Percentiles rank a stretch among this genome's conserved stretches.
phyloP scores from a whole-genome alignment of 2,329 filamentous ascomycete genomes.

The Pyrenophora graminea region DNA sequence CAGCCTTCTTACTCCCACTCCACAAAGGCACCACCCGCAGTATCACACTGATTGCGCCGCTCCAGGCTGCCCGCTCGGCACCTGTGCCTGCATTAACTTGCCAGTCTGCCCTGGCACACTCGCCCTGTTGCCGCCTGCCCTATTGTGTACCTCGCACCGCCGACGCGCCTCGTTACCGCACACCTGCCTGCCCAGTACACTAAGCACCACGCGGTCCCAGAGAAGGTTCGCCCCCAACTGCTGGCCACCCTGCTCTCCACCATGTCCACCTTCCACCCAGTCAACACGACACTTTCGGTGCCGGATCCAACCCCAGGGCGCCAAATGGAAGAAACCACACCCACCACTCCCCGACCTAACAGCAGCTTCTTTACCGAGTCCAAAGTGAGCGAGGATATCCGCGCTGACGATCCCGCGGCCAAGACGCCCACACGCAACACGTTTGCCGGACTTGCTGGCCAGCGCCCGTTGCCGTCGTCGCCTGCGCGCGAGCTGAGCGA shows the following conservation, averaged over 20 bases:
- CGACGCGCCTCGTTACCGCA: slow-evolving; percentile 10
- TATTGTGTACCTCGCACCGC: slow-evolving; percentile 4
- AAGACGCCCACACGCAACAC: slow-evolving; percentile 66
- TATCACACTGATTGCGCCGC: slow-evolving; percentile 19
- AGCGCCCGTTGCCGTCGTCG: slow-evolving; percentile 52
- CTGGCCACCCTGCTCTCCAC: slow-evolving; percentile 10
- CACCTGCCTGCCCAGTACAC: slow-evolving; percentile 12
- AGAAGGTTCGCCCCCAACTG: slow-evolving; percentile 6
- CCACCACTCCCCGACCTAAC: slow-evolving; percentile 60
- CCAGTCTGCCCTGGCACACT: slow-evolving; percentile 6
- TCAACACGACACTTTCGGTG: slow-evolving; percentile 60
- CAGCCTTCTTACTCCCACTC: slow-evolving; percentile 41
- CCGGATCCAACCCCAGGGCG: slow-evolving; percentile 49
- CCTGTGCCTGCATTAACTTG: slow-evolving; percentile 9
- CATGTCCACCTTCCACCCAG: slow-evolving; percentile 65
- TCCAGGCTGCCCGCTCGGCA: slow-evolving; percentile 6
- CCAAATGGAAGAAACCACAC: slow-evolving; percentile 58
- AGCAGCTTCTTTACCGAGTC: slow-evolving; percentile 48
- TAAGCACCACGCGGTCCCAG: slow-evolving; percentile 10
- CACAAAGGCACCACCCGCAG: slow-evolving; percentile 26
- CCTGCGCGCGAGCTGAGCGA: slow-evolving; percentile 53
- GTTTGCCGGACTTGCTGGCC: slow-evolving; percentile 53
- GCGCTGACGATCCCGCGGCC: slow-evolving; percentile 50
- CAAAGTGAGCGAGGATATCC: slow-evolving; percentile 38
- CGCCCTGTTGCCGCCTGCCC: not conserved